Base-by-base conservation (phyloP, 2,329 filamentous ascomycete genomes). In the Curvularia eragrostidis region DNA sequence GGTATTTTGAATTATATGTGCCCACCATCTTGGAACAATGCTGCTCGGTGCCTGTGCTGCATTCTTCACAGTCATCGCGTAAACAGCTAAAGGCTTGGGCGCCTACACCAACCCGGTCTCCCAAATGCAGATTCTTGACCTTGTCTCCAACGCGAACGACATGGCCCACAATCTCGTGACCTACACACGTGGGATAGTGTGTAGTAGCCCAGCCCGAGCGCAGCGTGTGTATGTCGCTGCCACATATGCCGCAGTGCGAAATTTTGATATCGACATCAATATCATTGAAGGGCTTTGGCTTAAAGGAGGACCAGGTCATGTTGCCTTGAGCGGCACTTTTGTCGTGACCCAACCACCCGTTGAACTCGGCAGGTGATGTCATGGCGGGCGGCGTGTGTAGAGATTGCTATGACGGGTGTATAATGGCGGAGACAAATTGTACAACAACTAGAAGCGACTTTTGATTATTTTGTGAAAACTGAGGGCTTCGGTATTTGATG, bases 1-100 rank as follows among this genome's bases (percentile, higher is more conserved):
- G 76, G 66, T 87, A 88, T 21, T 79, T 81, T 38, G 79, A 78
- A 60, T 84, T 84, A 65, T 89, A 90, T 0, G 88, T 90, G 52
- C 84, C 80, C 19, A 85, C 75, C 72, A 83, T 82, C 24, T 71
- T 74, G 5, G 69, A 58, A 63, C 80, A 82, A 61, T 82, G 74
- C 47, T 79, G 77, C 56, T 82, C 79, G 10, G 69, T 64, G 15
- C 81, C 81, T 39, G 70, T 69, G 3, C 74, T 72, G 64, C 86
- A 88, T 53, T 84, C 82, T 44, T 84, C 80, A 60, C 85, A 88
- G 44, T 82, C 71, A 1, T 64, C 54, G 47, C 69, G 64, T 54
- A 83, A 77, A 69, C 83, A 84, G 51, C 77, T 80, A 26, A 74
- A 80, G n/a, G 77, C 79, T 58, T 81, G 80, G 43, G 79, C 79